phyloP scores from a whole-genome alignment of 108 stramenopile species.

The Nitzschia sp. region DNA sequence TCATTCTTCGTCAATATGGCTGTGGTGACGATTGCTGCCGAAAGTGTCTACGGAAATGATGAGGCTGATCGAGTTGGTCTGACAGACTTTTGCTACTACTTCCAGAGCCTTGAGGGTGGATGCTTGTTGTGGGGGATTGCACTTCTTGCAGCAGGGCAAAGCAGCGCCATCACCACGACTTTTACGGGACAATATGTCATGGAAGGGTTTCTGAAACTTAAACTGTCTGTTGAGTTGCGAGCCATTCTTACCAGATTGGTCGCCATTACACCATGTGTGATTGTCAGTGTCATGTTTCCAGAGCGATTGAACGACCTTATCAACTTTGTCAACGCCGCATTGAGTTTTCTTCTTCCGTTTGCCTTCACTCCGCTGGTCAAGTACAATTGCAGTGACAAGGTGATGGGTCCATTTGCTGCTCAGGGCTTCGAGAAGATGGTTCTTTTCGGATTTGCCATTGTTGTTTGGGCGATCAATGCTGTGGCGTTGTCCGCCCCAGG shows the following conservation, averaged over 20 bases:
- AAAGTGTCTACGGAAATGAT: constrained; percentile 58
- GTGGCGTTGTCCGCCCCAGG: constrained; percentile 45
- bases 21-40: constrained; percentile 79
- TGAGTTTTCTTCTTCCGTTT: constrained; percentile 77
- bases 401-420: constrained; percentile 67
- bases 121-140: constrained; percentile 81
- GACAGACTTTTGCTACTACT: constrained; percentile 66
- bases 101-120: constrained; percentile 51
- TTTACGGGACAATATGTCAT: constrained; percentile 88
- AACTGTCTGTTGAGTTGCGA: constrained; percentile 55
- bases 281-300: constrained; percentile 67
- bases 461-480: constrained; percentile 58
- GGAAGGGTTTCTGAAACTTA: constrained; percentile 80
- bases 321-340: constrained; percentile 74
- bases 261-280: constrained; percentile 72
- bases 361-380: constrained; percentile 77
- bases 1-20: constrained; percentile 82
- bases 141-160: constrained; percentile 81
- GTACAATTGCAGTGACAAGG: constrained; percentile 47
- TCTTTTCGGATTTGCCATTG: constrained; percentile 43
- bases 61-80: constrained; percentile 42
- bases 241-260: constrained; percentile 71
- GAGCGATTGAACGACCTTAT: constrained; percentile 60
- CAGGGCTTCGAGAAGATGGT: constrained; percentile 40
- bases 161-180: constrained; percentile 74